Conservation (phyloP, 2,329 filamentous ascomycete species). For the Aspergillus uvarum region DNA sequence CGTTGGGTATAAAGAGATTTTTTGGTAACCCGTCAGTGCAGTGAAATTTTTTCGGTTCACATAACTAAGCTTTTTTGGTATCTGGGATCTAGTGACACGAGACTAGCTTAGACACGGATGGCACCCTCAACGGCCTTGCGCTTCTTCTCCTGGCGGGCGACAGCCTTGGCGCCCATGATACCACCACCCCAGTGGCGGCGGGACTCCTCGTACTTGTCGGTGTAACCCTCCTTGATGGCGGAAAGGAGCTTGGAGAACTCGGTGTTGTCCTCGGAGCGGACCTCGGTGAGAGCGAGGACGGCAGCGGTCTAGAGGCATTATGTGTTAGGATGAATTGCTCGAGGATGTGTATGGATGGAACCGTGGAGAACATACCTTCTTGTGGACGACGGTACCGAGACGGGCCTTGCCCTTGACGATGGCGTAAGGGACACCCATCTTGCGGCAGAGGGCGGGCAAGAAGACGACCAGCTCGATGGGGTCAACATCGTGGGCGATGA, state of each 20-base stretch:
- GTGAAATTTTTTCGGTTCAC: constrained; percentile 12
- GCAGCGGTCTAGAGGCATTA: constrained; percentile 72
- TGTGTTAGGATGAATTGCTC: constrained; percentile 21
- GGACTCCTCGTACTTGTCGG: constrained; percentile 89
- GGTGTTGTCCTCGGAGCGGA: constrained; percentile 95
- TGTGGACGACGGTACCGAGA: constrained; percentile 98
- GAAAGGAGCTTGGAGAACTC: constrained; percentile 96
- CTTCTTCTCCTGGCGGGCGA: constrained; percentile 75
- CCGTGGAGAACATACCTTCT: constrained; percentile 95
- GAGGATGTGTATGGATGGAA: no score
- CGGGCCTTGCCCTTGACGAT: constrained; percentile 99
- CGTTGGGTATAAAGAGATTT: constrained; percentile 18
- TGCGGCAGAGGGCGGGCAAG: constrained; percentile 97
- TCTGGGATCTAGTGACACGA: constrained; percentile 9
- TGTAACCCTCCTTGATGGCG: constrained; percentile 96
- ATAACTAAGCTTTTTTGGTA: constrained; percentile 9
- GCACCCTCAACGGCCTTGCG: constrained; percentile 89
- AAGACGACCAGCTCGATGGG: constrained; percentile 99
- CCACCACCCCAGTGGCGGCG: constrained; percentile 98
- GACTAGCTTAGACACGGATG: constrained; percentile 85
- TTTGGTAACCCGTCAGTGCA: constrained; percentile 25
- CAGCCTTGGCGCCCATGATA: constrained; percentile 98
- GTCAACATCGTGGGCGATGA: constrained; percentile 99
- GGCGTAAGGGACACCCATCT: constrained; percentile 99
- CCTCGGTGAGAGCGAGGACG: constrained; percentile 92